Evolutionary conservation across 768 basidiomycete species (phyloP), one percentile per base, ranked within the genome.

Genomic region (Fibroporia radiculosa): DNA sequence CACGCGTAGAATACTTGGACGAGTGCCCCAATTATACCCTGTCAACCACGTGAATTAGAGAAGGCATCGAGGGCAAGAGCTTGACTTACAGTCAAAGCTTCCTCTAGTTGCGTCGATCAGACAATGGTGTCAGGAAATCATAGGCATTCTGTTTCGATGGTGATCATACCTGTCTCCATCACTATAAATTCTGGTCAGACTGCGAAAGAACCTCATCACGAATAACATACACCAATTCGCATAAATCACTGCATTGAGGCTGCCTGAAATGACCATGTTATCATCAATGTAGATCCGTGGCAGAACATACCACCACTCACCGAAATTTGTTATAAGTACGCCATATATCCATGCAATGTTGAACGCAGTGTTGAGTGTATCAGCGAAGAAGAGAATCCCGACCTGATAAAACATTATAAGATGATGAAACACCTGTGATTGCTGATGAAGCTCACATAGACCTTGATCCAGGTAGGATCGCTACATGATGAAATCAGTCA

Each of bases 1-100:
- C 55, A 60, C 7, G 55, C 55, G 41, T 53, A 55, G 44, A 58
- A 60, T 13, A 54, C 16, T 40, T 60, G 58, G 4, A 55, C 51
- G 12, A 37, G 31, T 16, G 48, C 47, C 2, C 55, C 50, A 20
- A 60, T 56, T 33, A 56, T 54, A 4, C 44, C 58, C 56, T 57
- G 40, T 6, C 16, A 8, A 16, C 5, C 4, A 24, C 20, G 4
- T 19, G n/a, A 4, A 12, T 18, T n/a, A n/a, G n/a, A n/a, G n/a
- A 35, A 6, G 6, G 8, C 6, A 35, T 35, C 34, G 16, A 8
- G 16, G 14, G 16, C 16, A 18, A 3, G 10, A 16, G 24, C 22
- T 20, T 11, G 23, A 38, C 46, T 31, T 26, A 42, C 46, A 18
- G 40, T 31, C 23, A 47, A n/a, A 1, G 39, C 46, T 33, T 24